Evolutionary conservation across 768 basidiomycete species (phyloP).

Genomic region (Gloeophyllum trabeum): DNA sequence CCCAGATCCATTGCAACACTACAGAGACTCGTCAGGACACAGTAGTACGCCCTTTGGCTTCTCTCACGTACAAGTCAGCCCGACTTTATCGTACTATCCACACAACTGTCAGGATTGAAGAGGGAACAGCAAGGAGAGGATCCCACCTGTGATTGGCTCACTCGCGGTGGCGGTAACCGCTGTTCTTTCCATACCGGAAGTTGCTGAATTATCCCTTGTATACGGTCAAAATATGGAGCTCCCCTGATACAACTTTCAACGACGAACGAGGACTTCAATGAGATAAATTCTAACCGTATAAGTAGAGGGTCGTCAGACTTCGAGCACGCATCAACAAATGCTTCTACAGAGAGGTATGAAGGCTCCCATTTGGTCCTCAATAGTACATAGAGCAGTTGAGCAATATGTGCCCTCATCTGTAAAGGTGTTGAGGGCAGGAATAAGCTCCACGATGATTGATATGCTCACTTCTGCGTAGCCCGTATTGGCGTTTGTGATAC

Average conservation of each 20-base stretch:
- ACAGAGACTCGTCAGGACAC: slow-evolving; percentile 8
- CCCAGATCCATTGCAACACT: slow-evolving; percentile 78
- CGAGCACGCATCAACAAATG: slow-evolving; percentile 53
- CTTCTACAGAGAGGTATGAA: slow-evolving; percentile 40
- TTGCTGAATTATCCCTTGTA: slow-evolving; percentile 39
- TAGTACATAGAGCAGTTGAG: slow-evolving; percentile 49
- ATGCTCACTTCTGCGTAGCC: slow-evolving; percentile 70
- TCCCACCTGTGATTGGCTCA: slow-evolving; percentile 65
- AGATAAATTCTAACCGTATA: too few relatives aligned
- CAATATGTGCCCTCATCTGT: slow-evolving; percentile 62
- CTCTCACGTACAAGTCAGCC: slow-evolving; percentile 53
- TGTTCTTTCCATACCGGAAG: slow-evolving; percentile 64
- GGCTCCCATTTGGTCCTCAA: slow-evolving; percentile 59
- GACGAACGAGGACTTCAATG: too few relatives aligned
- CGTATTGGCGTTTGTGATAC: slow-evolving; percentile 69
- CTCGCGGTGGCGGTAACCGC: slow-evolving; percentile 77
- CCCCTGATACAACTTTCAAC: slow-evolving; percentile 24
- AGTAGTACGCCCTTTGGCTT: slow-evolving; percentile 4
- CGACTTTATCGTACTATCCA: slow-evolving; percentile 75
- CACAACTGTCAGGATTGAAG: slow-evolving; percentile 4
- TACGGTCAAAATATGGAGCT: too few relatives aligned
- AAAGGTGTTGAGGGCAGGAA: slow-evolving; percentile 7
- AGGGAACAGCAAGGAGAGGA: neutral
- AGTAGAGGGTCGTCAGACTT: too few relatives aligned
- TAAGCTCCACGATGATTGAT: too few relatives aligned